Base-by-base conservation (phyloP, 2,329 filamentous ascomycete genomes). In the Talaromyces sp. region DNA sequence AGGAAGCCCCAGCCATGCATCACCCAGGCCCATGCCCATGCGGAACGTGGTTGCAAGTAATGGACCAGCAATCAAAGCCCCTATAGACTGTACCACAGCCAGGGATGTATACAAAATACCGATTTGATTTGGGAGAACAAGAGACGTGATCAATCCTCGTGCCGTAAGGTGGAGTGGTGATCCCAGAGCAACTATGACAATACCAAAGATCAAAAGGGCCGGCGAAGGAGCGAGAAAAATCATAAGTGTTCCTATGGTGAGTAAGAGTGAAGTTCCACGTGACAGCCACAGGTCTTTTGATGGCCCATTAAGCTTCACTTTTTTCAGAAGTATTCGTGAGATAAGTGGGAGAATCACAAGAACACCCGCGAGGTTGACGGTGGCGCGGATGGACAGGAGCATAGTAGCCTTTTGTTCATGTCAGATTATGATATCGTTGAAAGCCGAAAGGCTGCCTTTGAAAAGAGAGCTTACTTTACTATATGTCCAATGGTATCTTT, bases 231-330 rank as follows among this genome's bases (percentile, higher is more conserved):
- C 51, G 11, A 48, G 29, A 24, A 50, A 54, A 4, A 59, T 59
- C 10, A 59, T 12, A 8, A 59, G 29, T 29, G n/a, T 48, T 7
- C 57, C 57, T 14, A 50, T 27, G 14, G 57, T 50, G 14, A 59
- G 51, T 17, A 54, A 21, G 4, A 50, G 21, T 7, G 51, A 27
- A 17, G 35, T 59, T n/a, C 38, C 51, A 12, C 57, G 57, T n/a
- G 57, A 59, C n/a, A 59, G 38, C 57, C 51, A 54, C 21, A 59
- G 51, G 10, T 59, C 57, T 38, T 59, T 59, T 11, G n/a, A 35
- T 21, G 57, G 27, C 2, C 35, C 57, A 26, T 48, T 19, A 9
- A 59, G 11, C 12, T 54, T 54, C 14, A 48, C 3, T 8, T 21
- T 41, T 6, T 54, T 19, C 5, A 59, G 19, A 4, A 59, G 26